Base-by-base conservation (phyloP, 1,284 basidiomycete species). In the Coniferiporia sulphurascens region DNA sequence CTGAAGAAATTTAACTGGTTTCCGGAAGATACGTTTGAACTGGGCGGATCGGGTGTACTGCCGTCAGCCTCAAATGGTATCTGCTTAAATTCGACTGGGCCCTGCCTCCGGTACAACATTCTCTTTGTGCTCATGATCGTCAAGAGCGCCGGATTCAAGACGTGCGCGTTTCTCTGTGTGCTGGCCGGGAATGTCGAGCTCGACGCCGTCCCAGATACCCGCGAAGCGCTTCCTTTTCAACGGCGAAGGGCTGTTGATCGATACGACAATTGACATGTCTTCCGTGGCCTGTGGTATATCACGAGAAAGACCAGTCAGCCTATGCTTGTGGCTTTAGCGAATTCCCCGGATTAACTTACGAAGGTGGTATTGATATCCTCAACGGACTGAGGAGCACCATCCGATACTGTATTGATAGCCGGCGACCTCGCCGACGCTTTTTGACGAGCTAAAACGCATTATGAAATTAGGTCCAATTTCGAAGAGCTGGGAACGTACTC, bases 181-280 rank as follows among this genome's bases (percentile, higher is more conserved):
- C 36, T 10, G 12, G 12, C 12, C 53, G 4, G 15, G 38, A 22
- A 48, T 12, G 7, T 22, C 13, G 13, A 48, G 32, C 10, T 55
- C 44, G 13, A 49, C 46, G 17, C 50, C 52, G 22, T 59, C 52
- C 58, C 58, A 59, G 13, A 59, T 41, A 9, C 52, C 58, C 3
- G 58, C 58, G 46, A 59, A 59, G 22, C 58, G 41, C 58, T 59
- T 59, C 5, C 58, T 41, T 36, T 59, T 59, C n/a, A 44, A n/a
- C 9, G 17, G 32, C 19, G 46, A 36, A 13, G 36, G 58, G 17
- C 51, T 50, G 19, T 27, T 50, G 49, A 44, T 54, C 9, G n/a
- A 21, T 41, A 17, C 27, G 38, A 15, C 36, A 21, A 54, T 17
- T 10, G 55, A 57, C 48, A 57, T 38, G 38, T 57, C 55, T 50